phyloP scores from a whole-genome alignment of 768 basidiomycete species.

The Pulveroboletus sp. region DNA sequence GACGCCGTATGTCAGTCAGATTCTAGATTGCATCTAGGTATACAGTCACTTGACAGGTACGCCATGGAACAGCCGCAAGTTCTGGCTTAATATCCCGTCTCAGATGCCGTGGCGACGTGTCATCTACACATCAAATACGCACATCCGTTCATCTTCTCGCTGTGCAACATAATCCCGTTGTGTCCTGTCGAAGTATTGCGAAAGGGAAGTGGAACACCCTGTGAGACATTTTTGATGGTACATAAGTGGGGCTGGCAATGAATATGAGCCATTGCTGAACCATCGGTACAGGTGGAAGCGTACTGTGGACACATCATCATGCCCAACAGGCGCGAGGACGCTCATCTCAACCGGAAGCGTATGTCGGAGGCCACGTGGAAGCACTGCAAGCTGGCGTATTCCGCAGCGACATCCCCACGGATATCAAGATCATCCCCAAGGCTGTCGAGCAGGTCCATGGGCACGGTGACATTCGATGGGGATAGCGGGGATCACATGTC shows the following conservation, averaged over 20 bases:
- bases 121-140: constrained; percentile 99
- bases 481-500: constrained; percentile 99
- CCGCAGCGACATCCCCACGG: constrained; percentile 88
- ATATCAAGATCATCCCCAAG: constrained; percentile 90
- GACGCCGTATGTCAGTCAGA: constrained; percentile 78
- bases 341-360: constrained; percentile 93
- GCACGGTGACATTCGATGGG: constrained; percentile 99
- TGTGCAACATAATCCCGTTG: constrained; percentile 98
- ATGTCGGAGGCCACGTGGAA: constrained; percentile 98
- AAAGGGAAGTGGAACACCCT: constrained; percentile 94
- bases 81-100: constrained; percentile 96
- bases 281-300: constrained; percentile 77
- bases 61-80: constrained; percentile 93
- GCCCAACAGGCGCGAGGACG: constrained; percentile 96
- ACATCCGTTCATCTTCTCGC: constrained; percentile 97
- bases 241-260: constrained; percentile 22
- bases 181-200: constrained; percentile 94
- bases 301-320: constrained; percentile 89
- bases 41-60: constrained; percentile 51
- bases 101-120: constrained; percentile 99
- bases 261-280: constrained; percentile 4
- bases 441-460: constrained; percentile 76
- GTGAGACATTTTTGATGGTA: constrained; percentile 98
- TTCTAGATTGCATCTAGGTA: neutral
- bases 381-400: constrained; percentile 98